Evolutionary conservation across 1,139 yeast species (phyloP), one percentile per base, ranked within the genome.

Genomic region (Wickerhamomyces sp.): DNA sequence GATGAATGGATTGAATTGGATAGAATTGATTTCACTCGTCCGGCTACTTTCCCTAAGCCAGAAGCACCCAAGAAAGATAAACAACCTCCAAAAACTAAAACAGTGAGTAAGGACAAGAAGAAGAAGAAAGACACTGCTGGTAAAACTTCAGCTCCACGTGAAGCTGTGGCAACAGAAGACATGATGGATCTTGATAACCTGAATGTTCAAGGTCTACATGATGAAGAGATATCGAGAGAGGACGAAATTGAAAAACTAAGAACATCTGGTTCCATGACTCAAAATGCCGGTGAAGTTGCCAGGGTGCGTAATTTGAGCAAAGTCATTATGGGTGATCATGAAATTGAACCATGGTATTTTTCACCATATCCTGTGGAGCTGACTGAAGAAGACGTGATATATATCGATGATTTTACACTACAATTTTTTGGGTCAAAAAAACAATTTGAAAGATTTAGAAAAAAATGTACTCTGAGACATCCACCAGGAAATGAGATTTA

Each of bases 401-500:
- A 85, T 63, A 84, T 94, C 39, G 94, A 96, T 67, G 98, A 91
- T 65, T 93, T 87, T 62, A 83, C 97, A 2, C 67, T 94, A 50
- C 81, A 87, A 46, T 94, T 88, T 65, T 93, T 88, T 67, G 95
- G 95, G 1, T 87, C 96, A 0, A 73, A 75, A 51, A 89, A 87
- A 61, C 98, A 91, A 66, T 93, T 91, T 69, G 95, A 91, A 67
- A 72, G 99, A 49, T 93, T 88, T 67, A 75, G 98, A 59, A 66
- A 79, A 26, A 93, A 93, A 62, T 87, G 95, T 59, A 84, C 95
- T 2, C 71, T 84, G 68, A 81, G 84, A 57, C 98, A 93, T 60
- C 99, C 99, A 0, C 99, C 99, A 0, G 99, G 99, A 0, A 93
- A 93, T 66, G 99, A 93, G 62, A 91, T 93, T 15, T 93, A 93